Evolutionary conservation across 129 eudicot species (phyloP).

Genomic region (Kitagawia praeruptora): DNA sequence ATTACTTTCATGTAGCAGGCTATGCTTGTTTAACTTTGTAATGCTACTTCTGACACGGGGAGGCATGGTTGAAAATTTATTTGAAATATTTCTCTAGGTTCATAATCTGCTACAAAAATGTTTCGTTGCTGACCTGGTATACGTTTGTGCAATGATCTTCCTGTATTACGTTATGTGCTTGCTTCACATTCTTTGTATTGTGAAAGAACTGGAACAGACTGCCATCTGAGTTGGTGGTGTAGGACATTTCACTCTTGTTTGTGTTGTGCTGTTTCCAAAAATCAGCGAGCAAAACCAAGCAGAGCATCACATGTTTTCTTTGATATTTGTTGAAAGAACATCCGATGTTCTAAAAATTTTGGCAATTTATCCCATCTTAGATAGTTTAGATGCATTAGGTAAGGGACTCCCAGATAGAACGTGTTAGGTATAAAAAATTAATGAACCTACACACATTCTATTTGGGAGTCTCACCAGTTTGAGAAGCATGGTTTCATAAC

Average conservation of each 20-base stretch:
- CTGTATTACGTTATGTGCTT: background rate
- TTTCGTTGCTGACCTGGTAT: too few species aligned
- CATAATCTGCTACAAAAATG: too few species aligned
- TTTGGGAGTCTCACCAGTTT: too few species aligned
- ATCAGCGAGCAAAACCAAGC: background rate
- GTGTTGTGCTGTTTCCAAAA: background rate
- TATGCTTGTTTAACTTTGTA: background rate
- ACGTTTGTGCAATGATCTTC: too few species aligned
- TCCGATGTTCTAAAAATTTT: too few species aligned
- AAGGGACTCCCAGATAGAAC: too few species aligned
- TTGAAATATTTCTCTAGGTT: too few species aligned
- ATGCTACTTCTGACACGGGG: background rate
- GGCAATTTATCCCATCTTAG: too few species aligned
- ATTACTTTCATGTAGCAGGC: background rate
- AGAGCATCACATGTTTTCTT: background rate
- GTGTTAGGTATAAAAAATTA: too few species aligned
- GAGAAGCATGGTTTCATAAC: too few species aligned
- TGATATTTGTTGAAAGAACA: background rate
- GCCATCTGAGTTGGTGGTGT: background rate
- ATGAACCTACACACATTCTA: too few species aligned
- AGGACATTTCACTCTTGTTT: background rate
- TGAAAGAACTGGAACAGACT: background rate
- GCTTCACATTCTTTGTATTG: background rate
- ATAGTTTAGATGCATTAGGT: too few species aligned
- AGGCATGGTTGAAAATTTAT: background rate